phyloP scores from a whole-genome alignment of 2,329 filamentous ascomycete species.

The Graphiopsis chlorocephala region DNA sequence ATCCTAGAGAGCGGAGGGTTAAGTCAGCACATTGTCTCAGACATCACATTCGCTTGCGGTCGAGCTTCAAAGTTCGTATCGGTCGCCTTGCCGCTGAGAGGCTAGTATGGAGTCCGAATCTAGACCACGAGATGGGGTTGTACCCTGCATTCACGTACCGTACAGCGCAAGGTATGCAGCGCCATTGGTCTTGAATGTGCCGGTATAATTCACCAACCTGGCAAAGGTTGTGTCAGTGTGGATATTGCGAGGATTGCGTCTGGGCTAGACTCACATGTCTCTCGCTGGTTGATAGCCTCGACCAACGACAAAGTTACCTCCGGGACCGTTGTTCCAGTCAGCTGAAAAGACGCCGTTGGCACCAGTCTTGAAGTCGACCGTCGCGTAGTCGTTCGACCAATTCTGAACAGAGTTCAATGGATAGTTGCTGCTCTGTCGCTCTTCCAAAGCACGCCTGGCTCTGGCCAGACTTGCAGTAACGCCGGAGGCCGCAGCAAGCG shows the following conservation, averaged over 20 bases:
- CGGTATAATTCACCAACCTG: slow-evolving; percentile 23
- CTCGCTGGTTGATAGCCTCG: background rate
- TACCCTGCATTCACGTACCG: too few relatives aligned
- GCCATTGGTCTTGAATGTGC: slow-evolving; percentile 19
- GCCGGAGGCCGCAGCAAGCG: background rate
- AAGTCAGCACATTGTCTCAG: too few relatives aligned
- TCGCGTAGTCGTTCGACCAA: slow-evolving; percentile 4
- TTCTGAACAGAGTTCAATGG: slow-evolving; percentile 2
- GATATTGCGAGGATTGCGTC: background rate
- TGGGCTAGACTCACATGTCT: background rate
- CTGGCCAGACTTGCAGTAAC: background rate
- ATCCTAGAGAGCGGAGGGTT: too few relatives aligned
- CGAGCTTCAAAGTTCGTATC: too few relatives aligned
- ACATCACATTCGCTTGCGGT: too few relatives aligned
- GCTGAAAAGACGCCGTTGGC: slow-evolving; percentile 1
- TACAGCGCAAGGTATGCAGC: slow-evolving; percentile 54
- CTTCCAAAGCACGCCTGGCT: slow-evolving; percentile 1
- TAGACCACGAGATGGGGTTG: too few relatives aligned
- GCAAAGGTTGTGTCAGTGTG: background rate
- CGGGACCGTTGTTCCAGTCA: slow-evolving; percentile 8
- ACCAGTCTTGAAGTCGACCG: slow-evolving; percentile 3
- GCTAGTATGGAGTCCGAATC: too few relatives aligned
- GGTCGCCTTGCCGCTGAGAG: too few relatives aligned
- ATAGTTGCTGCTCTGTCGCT: slow-evolving; percentile 2
- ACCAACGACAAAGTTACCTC: slow-evolving; percentile 3